Evolutionary conservation across 1,139 yeast species (phyloP).

Genomic region (Hansenula lynferdii): DNA sequence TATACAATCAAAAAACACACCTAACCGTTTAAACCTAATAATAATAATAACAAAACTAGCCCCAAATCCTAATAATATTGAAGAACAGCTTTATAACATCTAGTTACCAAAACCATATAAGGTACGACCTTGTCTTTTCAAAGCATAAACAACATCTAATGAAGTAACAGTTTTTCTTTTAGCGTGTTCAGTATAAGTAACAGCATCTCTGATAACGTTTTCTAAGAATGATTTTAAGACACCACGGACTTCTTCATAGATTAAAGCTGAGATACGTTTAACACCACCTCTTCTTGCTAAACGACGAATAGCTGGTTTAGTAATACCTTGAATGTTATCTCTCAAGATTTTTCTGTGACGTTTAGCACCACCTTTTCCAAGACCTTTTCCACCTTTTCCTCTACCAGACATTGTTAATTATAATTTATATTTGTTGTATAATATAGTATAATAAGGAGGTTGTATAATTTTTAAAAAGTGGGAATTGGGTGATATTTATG

Average conservation of each 20-base stretch:
- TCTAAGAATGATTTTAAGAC: conserved; percentile 95
- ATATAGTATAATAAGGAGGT: background rate
- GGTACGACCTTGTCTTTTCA: conserved; percentile 99
- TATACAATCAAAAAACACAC: background rate
- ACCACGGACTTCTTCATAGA: conserved; percentile 98
- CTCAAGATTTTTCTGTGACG: conserved; percentile 99
- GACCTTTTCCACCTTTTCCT: conserved; percentile 99
- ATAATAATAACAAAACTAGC: background rate
- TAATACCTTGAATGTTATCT: conserved; percentile 99
- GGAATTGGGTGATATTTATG: background rate
- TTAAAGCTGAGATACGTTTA: conserved; percentile 98
- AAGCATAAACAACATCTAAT: conserved; percentile 97
- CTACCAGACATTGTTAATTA: conserved; percentile 85
- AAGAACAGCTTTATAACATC: background rate
- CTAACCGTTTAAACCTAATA: background rate
- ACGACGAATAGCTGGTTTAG: conserved; percentile 99
- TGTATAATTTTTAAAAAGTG: background rate
- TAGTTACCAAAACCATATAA: conserved; percentile 99
- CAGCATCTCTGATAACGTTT: conserved; percentile 98
- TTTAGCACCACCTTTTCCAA: conserved; percentile 99
- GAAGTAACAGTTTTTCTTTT: conserved; percentile 99
- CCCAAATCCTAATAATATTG: background rate
- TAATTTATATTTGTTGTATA: background rate
- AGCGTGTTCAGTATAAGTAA: conserved; percentile 99
- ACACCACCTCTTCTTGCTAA: conserved; percentile 99